Conservation (phyloP, 1,284 basidiomycete species). For the Inonotus obliquus region DNA sequence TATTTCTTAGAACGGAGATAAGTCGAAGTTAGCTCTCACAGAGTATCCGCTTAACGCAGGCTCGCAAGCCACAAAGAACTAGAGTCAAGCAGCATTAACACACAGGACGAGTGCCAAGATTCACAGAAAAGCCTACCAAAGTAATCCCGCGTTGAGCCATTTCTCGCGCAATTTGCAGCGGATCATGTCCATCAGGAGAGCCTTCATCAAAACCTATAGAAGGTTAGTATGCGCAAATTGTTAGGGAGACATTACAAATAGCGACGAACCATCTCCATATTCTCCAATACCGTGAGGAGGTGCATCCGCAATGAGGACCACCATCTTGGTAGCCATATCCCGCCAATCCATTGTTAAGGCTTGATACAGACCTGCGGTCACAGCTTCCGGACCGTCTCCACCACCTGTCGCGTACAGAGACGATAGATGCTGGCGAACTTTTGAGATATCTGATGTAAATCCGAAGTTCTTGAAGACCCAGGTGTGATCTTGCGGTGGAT, state of each 20-base stretch:
- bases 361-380: constrained; percentile 91
- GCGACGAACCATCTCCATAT: constrained; percentile 79
- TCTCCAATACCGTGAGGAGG: constrained; percentile 94
- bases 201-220: constrained; percentile 80
- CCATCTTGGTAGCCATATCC: constrained; percentile 86
- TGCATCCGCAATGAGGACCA: constrained; percentile 94
- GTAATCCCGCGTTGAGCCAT: constrained; percentile 94
- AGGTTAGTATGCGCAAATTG: background rate
- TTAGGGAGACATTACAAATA: background rate
- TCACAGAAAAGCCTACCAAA: constrained; percentile 48
- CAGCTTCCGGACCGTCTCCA: constrained; percentile 97
- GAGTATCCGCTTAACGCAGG: constrained; percentile 93
- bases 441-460: constrained; percentile 87
- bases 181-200: constrained; percentile 91
- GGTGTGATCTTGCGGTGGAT: constrained; percentile 93
- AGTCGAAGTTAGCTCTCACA: constrained; percentile 41
- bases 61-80: constrained; percentile 99
- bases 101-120: background rate
- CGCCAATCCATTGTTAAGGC: constrained; percentile 91
- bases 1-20: constrained; percentile 19
- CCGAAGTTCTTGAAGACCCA: constrained; percentile 92
- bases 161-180: constrained; percentile 77
- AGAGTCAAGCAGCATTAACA: constrained; percentile 11
- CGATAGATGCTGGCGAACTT: constrained; percentile 84
- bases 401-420: constrained; percentile 90